Percentiles rank a stretch among this genome's conserved stretches.
These are phyloP conservation scores for Calcarisporium arbuscula DNA, from an alignment of 2,329 filamentous ascomycete species.

Conservation along the genomic window DNA sequence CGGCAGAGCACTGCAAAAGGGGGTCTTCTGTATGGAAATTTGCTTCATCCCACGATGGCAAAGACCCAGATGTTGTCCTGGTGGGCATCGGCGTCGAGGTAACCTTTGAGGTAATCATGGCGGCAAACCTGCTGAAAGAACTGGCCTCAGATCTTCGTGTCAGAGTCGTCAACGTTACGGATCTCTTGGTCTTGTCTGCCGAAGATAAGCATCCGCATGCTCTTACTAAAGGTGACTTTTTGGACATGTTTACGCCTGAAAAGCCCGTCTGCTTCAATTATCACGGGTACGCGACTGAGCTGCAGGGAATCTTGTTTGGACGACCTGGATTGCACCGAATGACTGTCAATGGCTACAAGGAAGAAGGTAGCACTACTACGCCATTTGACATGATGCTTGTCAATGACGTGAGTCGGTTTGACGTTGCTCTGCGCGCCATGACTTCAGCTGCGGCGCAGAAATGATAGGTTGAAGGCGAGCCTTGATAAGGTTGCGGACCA, in stretches of 20 bases:
- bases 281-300: constrained; percentile 56
- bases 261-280: constrained; percentile 58
- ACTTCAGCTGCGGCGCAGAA: too few species aligned
- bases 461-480: too few species aligned
- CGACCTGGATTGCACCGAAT: constrained; percentile 44
- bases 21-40: constrained; percentile 58
- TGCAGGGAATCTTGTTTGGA: constrained; percentile 57
- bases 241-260: constrained; percentile 50
- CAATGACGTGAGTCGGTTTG: constrained; percentile 53
- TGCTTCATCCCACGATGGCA: constrained; percentile 49
- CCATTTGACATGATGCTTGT: constrained; percentile 65
- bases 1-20: constrained; percentile 51
- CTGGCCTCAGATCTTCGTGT: constrained; percentile 47
- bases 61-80: constrained; percentile 55
- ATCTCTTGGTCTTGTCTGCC: constrained; percentile 55
- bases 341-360: constrained; percentile 52
- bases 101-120: constrained; percentile 58
- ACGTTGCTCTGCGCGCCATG: constrained; percentile 24
- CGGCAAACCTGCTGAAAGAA: constrained; percentile 47
- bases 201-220: constrained; percentile 54
- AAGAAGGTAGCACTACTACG: constrained; percentile 62
- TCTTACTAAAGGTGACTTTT: constrained; percentile 44
- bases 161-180: constrained; percentile 59
- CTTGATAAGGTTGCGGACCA: too few species aligned
- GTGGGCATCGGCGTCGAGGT: constrained; percentile 60